These are phyloP conservation scores for Ceratobasidium sp. DNA, from an alignment of 1,284 basidiomycete species.

Conservation along the genomic window DNA sequence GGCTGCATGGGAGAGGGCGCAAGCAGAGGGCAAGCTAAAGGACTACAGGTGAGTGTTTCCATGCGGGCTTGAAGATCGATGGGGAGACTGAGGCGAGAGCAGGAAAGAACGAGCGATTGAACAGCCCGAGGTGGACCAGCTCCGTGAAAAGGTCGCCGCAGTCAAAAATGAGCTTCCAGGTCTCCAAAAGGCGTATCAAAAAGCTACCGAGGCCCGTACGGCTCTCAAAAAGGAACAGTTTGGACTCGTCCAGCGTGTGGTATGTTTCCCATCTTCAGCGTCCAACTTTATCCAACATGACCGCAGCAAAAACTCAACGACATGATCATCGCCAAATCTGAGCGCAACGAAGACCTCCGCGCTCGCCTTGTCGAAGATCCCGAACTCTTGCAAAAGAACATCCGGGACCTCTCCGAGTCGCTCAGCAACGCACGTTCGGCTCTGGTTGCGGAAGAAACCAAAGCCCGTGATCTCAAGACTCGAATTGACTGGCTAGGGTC, in stretches of 20 bases:
- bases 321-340: constrained; percentile 42
- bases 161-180: constrained; percentile 34
- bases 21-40: constrained; percentile 33
- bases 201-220: constrained; percentile 19
- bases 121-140: constrained; percentile 27
- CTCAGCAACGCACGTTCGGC: constrained; percentile 21
- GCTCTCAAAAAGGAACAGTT: constrained; percentile 35
- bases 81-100: not conserved
- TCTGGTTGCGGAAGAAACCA: constrained; percentile 22
- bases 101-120: constrained; percentile 32
- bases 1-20: constrained; percentile 31
- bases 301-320: constrained; percentile 38
- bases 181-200: constrained; percentile 34
- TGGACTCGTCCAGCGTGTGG: constrained; percentile 33
- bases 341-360: constrained; percentile 39
- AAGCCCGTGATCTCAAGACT: constrained; percentile 31
- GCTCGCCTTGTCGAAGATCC: constrained; percentile 37
- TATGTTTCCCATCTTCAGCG: not conserved
- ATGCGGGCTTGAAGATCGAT: not conserved
- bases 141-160: not conserved
- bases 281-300: not conserved
- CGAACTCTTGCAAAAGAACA: constrained; percentile 32
- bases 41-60: constrained; percentile 30
- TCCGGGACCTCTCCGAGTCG: constrained; percentile 21
- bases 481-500: constrained; percentile 31